Conservation (phyloP, 2,329 filamentous ascomycete genomes). For the Ophiostoma sp. region DNA sequence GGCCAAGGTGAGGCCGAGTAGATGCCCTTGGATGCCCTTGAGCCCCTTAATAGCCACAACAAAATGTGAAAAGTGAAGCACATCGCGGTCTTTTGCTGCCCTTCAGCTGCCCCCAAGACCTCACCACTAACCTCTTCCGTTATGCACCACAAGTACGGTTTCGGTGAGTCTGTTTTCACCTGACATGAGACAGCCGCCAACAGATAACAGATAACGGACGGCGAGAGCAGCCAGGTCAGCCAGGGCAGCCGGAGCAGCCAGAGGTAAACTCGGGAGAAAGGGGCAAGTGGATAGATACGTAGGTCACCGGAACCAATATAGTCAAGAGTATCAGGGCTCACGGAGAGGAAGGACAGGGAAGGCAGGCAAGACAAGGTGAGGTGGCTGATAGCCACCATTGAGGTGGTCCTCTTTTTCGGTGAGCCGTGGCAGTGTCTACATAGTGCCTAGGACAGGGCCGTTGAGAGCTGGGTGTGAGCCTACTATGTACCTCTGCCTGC, state of each 20-base stretch:
- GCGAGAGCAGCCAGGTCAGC: too few relatives aligned
- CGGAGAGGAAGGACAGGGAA: not conserved
- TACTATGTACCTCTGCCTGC: not conserved
- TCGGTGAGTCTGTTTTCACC: not conserved
- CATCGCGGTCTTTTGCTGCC: not conserved
- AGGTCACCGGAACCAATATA: not conserved
- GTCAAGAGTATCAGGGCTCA: not conserved
- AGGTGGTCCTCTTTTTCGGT: constrained; percentile 4
- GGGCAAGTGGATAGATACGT: not conserved
- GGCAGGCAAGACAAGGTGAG: not conserved
- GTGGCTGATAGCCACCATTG: not conserved
- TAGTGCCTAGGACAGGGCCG: not conserved
- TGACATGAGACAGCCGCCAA: not conserved
- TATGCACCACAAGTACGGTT: not conserved
- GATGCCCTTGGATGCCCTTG: not conserved
- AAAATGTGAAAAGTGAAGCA: not conserved
- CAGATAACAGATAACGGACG: not conserved
- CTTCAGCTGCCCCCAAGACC: not conserved
- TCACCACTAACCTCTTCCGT: not conserved
- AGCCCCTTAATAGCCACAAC: not conserved
- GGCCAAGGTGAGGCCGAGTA: not conserved
- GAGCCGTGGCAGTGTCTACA: not conserved
- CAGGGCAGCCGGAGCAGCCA: too few relatives aligned
- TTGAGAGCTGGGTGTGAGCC: too few relatives aligned
- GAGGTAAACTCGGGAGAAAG: not conserved